Evolutionary conservation across 768 basidiomycete species (phyloP).

Genomic region (Hygrophoropsis aurantiaca): DNA sequence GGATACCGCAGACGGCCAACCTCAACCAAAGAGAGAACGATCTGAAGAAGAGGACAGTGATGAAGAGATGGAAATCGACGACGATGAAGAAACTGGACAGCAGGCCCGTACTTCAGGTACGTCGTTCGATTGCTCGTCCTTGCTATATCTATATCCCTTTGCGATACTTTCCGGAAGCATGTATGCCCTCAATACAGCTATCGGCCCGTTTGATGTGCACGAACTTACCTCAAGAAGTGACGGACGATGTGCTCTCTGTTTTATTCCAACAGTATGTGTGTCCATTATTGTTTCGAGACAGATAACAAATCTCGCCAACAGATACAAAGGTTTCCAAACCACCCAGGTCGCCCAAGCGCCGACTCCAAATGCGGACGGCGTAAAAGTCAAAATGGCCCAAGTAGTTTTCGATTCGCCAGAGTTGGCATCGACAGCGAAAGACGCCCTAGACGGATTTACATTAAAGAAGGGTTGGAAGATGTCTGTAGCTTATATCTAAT

Average conservation of each 20-base stretch:
- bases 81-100: conserved; percentile 68
- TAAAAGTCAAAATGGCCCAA: conserved; percentile 76
- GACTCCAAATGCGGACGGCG: conserved; percentile 61
- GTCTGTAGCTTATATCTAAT: conserved; percentile 68
- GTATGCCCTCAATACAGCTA: conserved; percentile 51
- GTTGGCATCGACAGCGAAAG: conserved; percentile 74
- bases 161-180: conserved; percentile 23
- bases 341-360: conserved; percentile 71
- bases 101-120: conserved; percentile 45
- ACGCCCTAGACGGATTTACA: conserved; percentile 81
- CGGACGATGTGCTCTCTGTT: conserved; percentile 80
- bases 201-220: conserved; percentile 71
- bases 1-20: conserved; percentile 50
- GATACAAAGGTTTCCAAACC: conserved; percentile 81
- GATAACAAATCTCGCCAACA: conserved; percentile 29
- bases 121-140: conserved; percentile 21
- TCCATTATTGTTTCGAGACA: conserved; percentile 1
- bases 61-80: conserved; percentile 94
- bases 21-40: conserved; percentile 68
- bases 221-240: conserved; percentile 89
- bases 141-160: conserved; percentile 26
- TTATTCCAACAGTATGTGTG: conserved; percentile 86
- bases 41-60: conserved; percentile 66
- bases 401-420: conserved; percentile 75
- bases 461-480: conserved; percentile 87